Evolutionary conservation across 805 yeast genomes (phyloP).

Genomic region (Torulaspora franciscae): DNA sequence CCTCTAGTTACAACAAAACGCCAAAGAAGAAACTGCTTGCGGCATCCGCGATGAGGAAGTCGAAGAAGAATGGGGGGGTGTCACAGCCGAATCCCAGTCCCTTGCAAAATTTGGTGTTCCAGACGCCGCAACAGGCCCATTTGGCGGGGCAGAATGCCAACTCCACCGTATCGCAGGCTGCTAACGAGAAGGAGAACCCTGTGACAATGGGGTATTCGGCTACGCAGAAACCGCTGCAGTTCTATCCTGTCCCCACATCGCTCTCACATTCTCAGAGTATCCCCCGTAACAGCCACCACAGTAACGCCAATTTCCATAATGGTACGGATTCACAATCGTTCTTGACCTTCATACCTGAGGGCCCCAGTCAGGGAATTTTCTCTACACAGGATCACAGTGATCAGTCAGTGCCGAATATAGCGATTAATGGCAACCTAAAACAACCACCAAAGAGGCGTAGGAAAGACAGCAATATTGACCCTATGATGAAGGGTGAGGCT

Average conservation of each 20-base stretch:
- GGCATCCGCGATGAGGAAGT: constrained; percentile 7
- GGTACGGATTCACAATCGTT: constrained; percentile 25
- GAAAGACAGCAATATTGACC: constrained; percentile 2
- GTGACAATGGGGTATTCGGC: constrained; percentile 24
- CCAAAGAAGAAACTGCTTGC: constrained; percentile 26
- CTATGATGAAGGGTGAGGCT: constrained; percentile 2
- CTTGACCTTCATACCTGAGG: constrained; percentile 21
- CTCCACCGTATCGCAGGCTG: constrained; percentile 15
- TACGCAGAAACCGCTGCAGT: constrained; percentile 36
- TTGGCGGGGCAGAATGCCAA: constrained; percentile 12
- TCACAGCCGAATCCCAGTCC: constrained; percentile 32
- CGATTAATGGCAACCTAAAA: constrained; percentile 22
- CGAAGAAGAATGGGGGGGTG: constrained; percentile 14
- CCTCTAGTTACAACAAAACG: constrained; percentile 35
- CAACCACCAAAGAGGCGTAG: constrained; percentile 10
- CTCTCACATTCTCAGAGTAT: constrained; percentile 12
- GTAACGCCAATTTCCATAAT: constrained; percentile 13
- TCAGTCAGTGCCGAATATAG: constrained; percentile 16
- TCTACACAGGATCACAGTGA: constrained; percentile 8
- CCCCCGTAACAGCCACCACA: constrained; percentile 9
- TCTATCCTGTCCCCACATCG: constrained; percentile 30
- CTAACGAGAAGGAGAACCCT: constrained; percentile 18
- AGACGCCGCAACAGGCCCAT: constrained; percentile 31
- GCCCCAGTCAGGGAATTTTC: constrained; percentile 14
- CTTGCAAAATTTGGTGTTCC: constrained; percentile 31